Conservation (phyloP, 2,329 filamentous ascomycete species). For the Fusarium metavorans region DNA sequence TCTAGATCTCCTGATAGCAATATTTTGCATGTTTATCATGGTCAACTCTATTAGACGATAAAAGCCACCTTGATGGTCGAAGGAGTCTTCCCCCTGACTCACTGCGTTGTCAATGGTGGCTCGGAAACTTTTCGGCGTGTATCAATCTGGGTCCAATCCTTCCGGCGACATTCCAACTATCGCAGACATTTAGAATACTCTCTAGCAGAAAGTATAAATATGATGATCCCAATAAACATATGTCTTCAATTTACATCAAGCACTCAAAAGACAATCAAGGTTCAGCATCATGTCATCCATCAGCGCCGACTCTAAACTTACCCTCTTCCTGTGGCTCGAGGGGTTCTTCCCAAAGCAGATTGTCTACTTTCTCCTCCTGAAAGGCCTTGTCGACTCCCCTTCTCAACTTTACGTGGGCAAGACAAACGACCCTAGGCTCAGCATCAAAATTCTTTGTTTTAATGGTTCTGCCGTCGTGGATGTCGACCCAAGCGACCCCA, state of each 20-base stretch:
- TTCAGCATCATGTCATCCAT: not conserved
- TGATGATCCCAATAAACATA: not conserved
- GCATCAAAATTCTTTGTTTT: not conserved
- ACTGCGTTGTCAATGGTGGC: not conserved
- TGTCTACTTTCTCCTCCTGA: not conserved
- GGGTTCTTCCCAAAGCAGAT: not conserved
- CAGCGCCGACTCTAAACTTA: not conserved
- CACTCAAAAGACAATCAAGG: accelerated
- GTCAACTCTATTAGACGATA: not conserved
- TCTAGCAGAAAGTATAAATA: not conserved
- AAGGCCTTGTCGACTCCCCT: not conserved
- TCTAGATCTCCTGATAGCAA: too few relatives aligned
- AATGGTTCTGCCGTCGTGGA: not conserved
- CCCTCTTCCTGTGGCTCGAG: not conserved
- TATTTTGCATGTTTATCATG: too few relatives aligned
- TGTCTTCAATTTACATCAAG: not conserved
- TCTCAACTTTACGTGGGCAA: not conserved
- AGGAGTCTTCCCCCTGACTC: not conserved
- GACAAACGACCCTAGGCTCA: not conserved
- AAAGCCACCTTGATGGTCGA: not conserved
- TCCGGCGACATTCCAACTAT: not conserved
- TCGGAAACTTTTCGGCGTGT: not conserved
- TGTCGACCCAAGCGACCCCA: not conserved
- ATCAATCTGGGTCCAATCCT: not conserved
- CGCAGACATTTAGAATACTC: not conserved